These are phyloP conservation scores for Sphaerulina populicola DNA, from an alignment of 2,329 filamentous ascomycete species.

Conservation along the genomic window DNA sequence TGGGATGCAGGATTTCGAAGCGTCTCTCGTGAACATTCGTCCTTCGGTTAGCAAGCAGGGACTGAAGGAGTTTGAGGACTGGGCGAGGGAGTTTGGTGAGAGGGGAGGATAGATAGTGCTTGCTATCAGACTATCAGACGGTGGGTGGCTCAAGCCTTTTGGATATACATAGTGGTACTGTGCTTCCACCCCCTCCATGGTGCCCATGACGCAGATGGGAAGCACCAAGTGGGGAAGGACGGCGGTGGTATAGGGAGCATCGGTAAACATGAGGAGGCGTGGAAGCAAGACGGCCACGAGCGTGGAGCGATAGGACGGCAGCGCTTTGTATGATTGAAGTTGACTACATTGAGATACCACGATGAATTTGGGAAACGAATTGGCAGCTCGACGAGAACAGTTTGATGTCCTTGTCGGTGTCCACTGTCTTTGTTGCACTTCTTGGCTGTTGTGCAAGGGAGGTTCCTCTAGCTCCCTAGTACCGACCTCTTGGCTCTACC, in stretches of 20 bases:
- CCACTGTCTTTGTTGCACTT: no score
- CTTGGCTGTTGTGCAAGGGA: no score
- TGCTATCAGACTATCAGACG: no score
- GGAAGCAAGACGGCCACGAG: background rate
- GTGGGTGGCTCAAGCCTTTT: background rate
- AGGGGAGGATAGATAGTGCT: slow-evolving; percentile 57
- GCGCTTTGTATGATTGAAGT: slow-evolving; percentile 4
- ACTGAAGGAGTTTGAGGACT: slow-evolving; percentile 83
- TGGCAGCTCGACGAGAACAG: background rate
- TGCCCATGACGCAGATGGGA: background rate
- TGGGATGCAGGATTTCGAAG: slow-evolving; percentile 69
- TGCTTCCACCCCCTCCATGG: background rate
- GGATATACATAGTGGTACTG: background rate
- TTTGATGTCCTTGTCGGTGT: no score
- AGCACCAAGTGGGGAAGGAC: background rate
- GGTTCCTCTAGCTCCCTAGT: no score
- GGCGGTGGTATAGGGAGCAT: background rate
- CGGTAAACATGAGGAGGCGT: background rate
- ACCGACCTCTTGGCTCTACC: no score
- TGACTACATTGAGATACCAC: slow-evolving; percentile 4
- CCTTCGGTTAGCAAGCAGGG: slow-evolving; percentile 83
- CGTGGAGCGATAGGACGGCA: slow-evolving; percentile 8
- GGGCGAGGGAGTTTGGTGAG: slow-evolving; percentile 89
- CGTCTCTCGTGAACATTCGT: slow-evolving; percentile 74
- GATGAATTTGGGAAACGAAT: background rate